Base-by-base conservation (phyloP, 768 basidiomycete genomes). In the Arthromyces matolae region DNA sequence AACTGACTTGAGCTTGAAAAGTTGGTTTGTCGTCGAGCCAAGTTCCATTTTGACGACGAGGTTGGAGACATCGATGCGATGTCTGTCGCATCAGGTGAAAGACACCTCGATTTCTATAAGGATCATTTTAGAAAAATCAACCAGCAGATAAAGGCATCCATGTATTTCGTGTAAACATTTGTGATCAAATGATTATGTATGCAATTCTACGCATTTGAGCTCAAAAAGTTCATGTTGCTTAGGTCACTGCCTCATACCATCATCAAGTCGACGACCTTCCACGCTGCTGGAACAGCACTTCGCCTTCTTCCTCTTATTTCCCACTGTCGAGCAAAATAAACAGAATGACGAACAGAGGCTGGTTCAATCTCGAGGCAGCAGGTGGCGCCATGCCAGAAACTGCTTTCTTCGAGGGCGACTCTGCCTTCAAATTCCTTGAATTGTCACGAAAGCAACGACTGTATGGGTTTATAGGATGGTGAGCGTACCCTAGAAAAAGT, bases 381-480 rank as follows among this genome's bases (percentile, higher is more conserved):
- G 72, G 71, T 8, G 72, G 70, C 44, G 65, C 75, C 40, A 76
- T 89, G 29, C 84, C 89, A 5, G 89, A 92, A 59, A 84, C 79
- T 31, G 83, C 86, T 53, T 86, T 87, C 69, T 92, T 92, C 52
- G 89, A 94, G 68, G 86, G 90, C 22, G 89, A 93, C 59, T 86
- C 91, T 10, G 91, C 93, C 6, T 95, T 91, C 76, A 78, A 76
- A 49, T 83, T 81, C 50, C 73, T 96, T 9, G 83, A 83, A 2
- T 71, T 95, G 45, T 86, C 91, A 29, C 76, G 84, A 55, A 89
- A 78, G 14, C 85, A 91, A 56, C 69, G 93, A 41, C 67, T 96
- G 51, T 93, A 93, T 67, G 93, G 93, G 9, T 95, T 96, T 60
- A 66, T 76, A 43, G 86, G 76, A 40, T 94, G 93, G 93, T 86